phyloP scores from a whole-genome alignment of 441 rosid species.

The Lepidium campestre region DNA sequence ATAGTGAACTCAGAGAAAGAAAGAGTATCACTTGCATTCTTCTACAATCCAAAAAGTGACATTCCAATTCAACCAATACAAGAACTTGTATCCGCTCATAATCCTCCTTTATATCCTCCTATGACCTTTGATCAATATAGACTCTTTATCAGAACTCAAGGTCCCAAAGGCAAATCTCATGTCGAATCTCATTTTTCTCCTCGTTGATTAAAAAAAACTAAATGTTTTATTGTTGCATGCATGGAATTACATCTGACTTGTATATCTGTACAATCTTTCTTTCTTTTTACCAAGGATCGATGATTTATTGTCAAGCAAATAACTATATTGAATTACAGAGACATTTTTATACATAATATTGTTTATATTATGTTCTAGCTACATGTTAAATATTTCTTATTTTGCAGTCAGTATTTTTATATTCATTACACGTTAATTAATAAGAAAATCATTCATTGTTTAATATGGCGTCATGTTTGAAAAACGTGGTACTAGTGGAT shows the following conservation, averaged over 20 bases:
- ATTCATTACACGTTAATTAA: not conserved
- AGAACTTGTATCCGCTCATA: constrained; percentile 51
- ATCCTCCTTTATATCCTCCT: constrained; percentile 53
- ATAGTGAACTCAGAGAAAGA: constrained; percentile 61
- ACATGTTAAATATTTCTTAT: too few species aligned
- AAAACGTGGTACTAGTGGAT: constrained; percentile 1
- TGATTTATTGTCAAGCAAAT: not conserved
- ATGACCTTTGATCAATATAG: constrained; percentile 87
- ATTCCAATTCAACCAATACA: constrained; percentile 61
- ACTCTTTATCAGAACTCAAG: constrained; percentile 61
- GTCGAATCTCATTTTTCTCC: constrained; percentile 63
- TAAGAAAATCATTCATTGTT: constrained; percentile 6
- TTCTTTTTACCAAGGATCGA: not conserved
- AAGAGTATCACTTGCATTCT: constrained; percentile 75
- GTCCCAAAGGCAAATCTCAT: constrained; percentile 81
- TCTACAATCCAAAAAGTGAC: constrained; percentile 86
- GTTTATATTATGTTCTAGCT: too few species aligned
- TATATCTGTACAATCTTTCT: constrained; percentile 5
- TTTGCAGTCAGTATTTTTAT: not conserved
- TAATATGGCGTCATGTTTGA: constrained; percentile 14
- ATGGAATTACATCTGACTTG: constrained; percentile 17
- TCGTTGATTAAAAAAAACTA: constrained; percentile 11
- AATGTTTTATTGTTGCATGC: not conserved
- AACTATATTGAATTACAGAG: not conserved
- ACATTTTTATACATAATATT: not conserved